A percentile compares a stretch with the other conserved stretches of the same genome.
Evolutionary conservation across 768 basidiomycete species (phyloP).

Genomic region (Agaricus blazei): DNA sequence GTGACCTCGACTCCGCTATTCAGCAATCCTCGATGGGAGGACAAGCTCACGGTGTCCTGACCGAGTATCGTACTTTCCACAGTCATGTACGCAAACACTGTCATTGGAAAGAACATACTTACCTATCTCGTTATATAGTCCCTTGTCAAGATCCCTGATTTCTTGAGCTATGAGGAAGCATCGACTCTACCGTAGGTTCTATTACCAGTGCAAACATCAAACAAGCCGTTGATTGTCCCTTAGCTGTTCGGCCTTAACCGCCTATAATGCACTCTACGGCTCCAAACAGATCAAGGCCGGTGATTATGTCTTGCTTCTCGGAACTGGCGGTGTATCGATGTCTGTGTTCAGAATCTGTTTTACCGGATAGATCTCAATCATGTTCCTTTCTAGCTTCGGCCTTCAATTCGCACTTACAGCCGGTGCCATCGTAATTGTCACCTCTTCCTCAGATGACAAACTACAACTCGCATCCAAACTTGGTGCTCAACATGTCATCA

Average conservation of each 20-base stretch:
- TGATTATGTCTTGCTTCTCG: conserved; percentile 50
- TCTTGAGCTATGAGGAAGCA: conserved; percentile 32
- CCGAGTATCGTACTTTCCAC: conserved; percentile 47
- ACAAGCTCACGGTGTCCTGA: conserved; percentile 44
- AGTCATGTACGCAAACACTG: conserved; percentile 9
- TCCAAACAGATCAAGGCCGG: conserved; percentile 49
- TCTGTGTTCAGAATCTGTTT: conserved; percentile 15
- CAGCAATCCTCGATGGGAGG: conserved; percentile 38
- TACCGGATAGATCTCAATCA: background rate
- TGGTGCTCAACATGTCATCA: conserved; percentile 52
- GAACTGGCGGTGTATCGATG: conserved; percentile 56
- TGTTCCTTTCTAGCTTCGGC: conserved; percentile 34
- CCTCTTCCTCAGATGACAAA: conserved; percentile 65
- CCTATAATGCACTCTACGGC: conserved; percentile 56
- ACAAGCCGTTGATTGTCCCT: conserved; percentile 10
- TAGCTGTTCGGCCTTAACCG: conserved; percentile 56
- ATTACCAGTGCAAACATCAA: background rate
- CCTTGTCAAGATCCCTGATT: conserved; percentile 46
- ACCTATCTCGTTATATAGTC: background rate
- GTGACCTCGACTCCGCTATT: conserved; percentile 31
- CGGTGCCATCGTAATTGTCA: conserved; percentile 61
- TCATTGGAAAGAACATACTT: background rate
- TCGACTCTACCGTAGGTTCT: conserved; percentile 5
- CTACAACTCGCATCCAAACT: conserved; percentile 45
- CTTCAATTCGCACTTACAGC: conserved; percentile 57